Base-by-base conservation (phyloP, 1,284 basidiomycete genomes). In the Microbotryum saponariae region DNA sequence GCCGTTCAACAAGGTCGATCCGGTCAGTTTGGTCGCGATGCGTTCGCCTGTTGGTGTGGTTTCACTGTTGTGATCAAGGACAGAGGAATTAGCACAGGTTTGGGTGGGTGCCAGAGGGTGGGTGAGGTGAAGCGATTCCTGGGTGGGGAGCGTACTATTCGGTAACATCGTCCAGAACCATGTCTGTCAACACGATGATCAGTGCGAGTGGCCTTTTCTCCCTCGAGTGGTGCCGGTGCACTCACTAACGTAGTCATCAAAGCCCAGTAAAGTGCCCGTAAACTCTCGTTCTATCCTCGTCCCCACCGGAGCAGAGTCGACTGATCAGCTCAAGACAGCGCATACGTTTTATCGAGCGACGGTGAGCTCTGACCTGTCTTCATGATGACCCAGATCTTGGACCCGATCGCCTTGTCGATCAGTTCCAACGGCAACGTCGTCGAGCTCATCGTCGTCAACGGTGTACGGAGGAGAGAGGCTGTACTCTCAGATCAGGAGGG, bases 161-260 rank as follows among this genome's bases (percentile, higher is more conserved):
- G 8, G 85, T 96, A 6, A 97, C 96, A 71, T 98, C 91, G 74
- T 97, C 91, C 53, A 98, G 78, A 3, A 98, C 94, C 91, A 98
- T 97, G 77, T 98, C 94, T 97, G 54, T n/a, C 10, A 5, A 0
- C 29, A 52, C 1, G 8, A 25, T 16, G 20, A 48, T 20, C 10
- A 27, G 27, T 6, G 4, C 1, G 0, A 27, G 6, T 27, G 27
- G 6, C 27, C 27, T 27, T 25, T 25, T 27, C 25, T 27, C 5
- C 6, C 27, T 27, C 27, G 6, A 27, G 6, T 27, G 27, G 27
- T 5, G 27, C 10, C 20, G 25, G 51, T 10, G 54, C 54, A 97
- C 94, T 84, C 77, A 97, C 94, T 98, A 76, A 98, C 94, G 76
- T 94, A 98, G 78, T 98, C 94, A 76, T 98, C 96, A 73, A 98